phyloP scores from a whole-genome alignment of 805 yeast genomes.

The Wickerhamiella nectarea region DNA sequence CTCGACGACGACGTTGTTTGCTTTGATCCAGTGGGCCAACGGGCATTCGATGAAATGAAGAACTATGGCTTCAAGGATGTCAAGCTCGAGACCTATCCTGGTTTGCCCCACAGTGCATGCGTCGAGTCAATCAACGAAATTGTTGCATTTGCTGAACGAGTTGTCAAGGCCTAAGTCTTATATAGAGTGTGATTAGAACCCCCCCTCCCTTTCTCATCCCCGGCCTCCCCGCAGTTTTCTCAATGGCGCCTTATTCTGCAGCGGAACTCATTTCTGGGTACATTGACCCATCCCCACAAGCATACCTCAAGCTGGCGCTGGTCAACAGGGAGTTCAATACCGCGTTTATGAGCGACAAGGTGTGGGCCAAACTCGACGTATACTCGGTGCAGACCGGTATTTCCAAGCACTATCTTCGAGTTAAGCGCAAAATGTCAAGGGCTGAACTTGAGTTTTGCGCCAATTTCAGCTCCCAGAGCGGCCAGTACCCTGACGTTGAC shows the following conservation, averaged over 20 bases:
- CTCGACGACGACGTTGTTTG: slow-evolving; percentile 53
- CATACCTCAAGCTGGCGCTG: not conserved
- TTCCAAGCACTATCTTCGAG: not conserved
- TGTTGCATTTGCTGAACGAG: slow-evolving; percentile 31
- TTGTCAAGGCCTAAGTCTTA: slow-evolving; percentile 16
- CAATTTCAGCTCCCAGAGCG: not conserved
- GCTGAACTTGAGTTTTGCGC: not conserved
- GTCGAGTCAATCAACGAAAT: slow-evolving; percentile 54
- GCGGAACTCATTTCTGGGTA: not conserved
- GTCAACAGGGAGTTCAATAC: not conserved
- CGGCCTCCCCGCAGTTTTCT: too few species aligned
- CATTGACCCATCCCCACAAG: not conserved
- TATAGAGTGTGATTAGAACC: too few species aligned
- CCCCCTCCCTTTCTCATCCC: too few species aligned
- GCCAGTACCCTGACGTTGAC: not conserved
- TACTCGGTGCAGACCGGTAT: not conserved
- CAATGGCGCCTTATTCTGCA: too few species aligned
- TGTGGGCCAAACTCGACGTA: not conserved
- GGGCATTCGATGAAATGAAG: slow-evolving; percentile 32
- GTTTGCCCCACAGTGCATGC: slow-evolving; percentile 54
- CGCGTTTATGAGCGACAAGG: slow-evolving; percentile 1
- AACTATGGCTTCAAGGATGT: slow-evolving; percentile 33
- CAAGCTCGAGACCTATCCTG: slow-evolving; percentile 41
- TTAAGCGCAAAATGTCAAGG: not conserved
- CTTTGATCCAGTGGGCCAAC: slow-evolving; percentile 29